Conservation (phyloP, 2,329 filamentous ascomycete genomes). For the Escovopsis sp. region DNA sequence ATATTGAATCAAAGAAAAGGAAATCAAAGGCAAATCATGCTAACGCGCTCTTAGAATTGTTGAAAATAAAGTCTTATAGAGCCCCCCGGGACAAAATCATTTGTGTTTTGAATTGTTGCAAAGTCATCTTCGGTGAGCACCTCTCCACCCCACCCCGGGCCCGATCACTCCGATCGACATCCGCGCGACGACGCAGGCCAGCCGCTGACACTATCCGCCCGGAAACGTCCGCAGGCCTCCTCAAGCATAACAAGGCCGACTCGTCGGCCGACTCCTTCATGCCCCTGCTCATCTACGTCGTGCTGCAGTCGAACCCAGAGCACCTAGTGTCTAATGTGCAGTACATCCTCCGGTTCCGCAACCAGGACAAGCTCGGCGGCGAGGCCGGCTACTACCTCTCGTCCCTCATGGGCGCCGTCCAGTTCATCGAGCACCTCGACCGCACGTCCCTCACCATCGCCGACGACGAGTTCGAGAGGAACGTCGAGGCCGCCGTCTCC, state of each 20-base stretch:
- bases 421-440: slow-evolving; percentile 94
- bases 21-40: neutral
- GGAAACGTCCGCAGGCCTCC: slow-evolving; percentile 40
- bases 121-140: slow-evolving; percentile 78
- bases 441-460: slow-evolving; percentile 84
- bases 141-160: too few relatives aligned
- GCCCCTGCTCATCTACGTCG: slow-evolving; percentile 87
- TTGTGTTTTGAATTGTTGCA: slow-evolving; percentile 95
- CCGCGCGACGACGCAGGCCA: too few relatives aligned
- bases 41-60: slow-evolving; percentile 47
- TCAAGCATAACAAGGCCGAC: slow-evolving; percentile 85
- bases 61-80: slow-evolving; percentile 93
- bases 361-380: slow-evolving; percentile 93
- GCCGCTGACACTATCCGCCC: too few relatives aligned
- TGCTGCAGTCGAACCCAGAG: slow-evolving; percentile 85
- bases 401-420: slow-evolving; percentile 84
- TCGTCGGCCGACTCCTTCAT: slow-evolving; percentile 95
- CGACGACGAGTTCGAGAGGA: slow-evolving; percentile 87
- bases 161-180: too few relatives aligned
- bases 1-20: too few relatives aligned
- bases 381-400: slow-evolving; percentile 97
- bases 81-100: slow-evolving; percentile 98
- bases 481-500: slow-evolving; percentile 92
- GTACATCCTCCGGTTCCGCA: slow-evolving; percentile 91
- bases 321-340: slow-evolving; percentile 95